These are phyloP conservation scores for Pythium insidiosum DNA, from an alignment of 352 stramenopile genomes.

Conservation along the genomic window DNA sequence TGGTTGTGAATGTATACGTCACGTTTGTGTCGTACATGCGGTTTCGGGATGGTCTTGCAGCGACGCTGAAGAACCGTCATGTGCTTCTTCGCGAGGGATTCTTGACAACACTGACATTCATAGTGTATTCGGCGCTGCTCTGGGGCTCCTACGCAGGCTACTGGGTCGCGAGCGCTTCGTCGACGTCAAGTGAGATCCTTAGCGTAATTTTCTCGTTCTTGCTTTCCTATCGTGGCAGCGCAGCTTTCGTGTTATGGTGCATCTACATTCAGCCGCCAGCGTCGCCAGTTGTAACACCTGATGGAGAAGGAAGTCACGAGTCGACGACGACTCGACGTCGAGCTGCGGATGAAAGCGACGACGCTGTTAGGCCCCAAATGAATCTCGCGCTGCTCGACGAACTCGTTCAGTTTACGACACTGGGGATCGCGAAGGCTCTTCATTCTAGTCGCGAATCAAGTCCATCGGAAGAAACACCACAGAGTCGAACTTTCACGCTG, in stretches of 20 bases:
- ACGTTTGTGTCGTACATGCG: constrained; percentile 49
- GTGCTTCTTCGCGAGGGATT: constrained; percentile 62
- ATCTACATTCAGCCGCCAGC: constrained; percentile 42
- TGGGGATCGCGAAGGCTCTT: constrained; percentile 54
- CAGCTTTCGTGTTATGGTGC: constrained; percentile 66
- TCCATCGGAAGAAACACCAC: constrained; percentile 8
- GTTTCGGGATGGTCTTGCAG: constrained; percentile 52
- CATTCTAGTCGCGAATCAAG: neutral
- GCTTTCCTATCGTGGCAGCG: constrained; percentile 60
- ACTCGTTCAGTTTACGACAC: constrained; percentile 70
- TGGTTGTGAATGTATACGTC: constrained; percentile 59
- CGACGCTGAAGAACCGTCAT: constrained; percentile 44
- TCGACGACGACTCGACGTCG: constrained; percentile 4
- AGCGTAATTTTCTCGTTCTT: constrained; percentile 57
- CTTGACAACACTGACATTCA: constrained; percentile 56
- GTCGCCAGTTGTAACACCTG: neutral
- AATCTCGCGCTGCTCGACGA: constrained; percentile 72
- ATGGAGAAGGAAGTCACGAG: constrained; percentile 11
- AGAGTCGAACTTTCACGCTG: constrained; percentile 32
- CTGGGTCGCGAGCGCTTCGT: constrained; percentile 31
- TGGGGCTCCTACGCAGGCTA: constrained; percentile 63
- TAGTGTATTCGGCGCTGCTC: constrained; percentile 56
- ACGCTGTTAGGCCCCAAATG: constrained; percentile 63
- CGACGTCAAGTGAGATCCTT: constrained; percentile 24
- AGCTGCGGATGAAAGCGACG: constrained; percentile 36